phyloP scores from a whole-genome alignment of 495 filamentous ascomycete species.

The Aspergillus saccharolyticus region DNA sequence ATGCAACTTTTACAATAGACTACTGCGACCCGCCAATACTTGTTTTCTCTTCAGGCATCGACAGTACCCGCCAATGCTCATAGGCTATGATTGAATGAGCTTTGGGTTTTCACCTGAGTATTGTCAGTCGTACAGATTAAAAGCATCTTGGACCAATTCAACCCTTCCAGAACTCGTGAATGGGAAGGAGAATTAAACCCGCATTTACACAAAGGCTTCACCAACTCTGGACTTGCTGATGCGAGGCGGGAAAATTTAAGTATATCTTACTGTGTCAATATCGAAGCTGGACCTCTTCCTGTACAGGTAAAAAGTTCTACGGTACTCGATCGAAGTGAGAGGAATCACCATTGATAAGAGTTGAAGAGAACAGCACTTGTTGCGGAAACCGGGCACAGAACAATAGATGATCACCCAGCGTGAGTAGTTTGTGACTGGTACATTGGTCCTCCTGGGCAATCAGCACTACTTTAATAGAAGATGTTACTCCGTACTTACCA shows the following conservation, averaged over 20 bases:
- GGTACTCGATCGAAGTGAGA: too few relatives aligned
- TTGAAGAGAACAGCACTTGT: not conserved
- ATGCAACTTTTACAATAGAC: too few relatives aligned
- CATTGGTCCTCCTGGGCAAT: not conserved
- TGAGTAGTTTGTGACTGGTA: constrained; percentile 5
- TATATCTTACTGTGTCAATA: not conserved
- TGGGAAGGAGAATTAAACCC: too few relatives aligned
- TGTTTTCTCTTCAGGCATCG: not conserved
- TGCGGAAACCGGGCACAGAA: not conserved
- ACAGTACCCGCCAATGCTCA: not conserved
- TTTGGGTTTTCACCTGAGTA: not conserved
- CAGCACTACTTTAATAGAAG: not conserved
- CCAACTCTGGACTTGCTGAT: not conserved
- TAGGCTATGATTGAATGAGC: not conserved
- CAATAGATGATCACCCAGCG: not conserved
- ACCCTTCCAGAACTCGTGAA: too few relatives aligned
- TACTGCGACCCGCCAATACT: not conserved
- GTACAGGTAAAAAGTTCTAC: not conserved
- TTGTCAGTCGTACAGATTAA: too few relatives aligned
- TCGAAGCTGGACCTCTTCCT: not conserved
- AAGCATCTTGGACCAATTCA: too few relatives aligned
- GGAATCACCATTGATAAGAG: too few relatives aligned
- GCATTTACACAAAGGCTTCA: not conserved
- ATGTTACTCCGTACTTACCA: not conserved
- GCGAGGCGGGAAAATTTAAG: not conserved